Base-by-base conservation (phyloP, 768 basidiomycete species). In the Termitomyces sp. region DNA sequence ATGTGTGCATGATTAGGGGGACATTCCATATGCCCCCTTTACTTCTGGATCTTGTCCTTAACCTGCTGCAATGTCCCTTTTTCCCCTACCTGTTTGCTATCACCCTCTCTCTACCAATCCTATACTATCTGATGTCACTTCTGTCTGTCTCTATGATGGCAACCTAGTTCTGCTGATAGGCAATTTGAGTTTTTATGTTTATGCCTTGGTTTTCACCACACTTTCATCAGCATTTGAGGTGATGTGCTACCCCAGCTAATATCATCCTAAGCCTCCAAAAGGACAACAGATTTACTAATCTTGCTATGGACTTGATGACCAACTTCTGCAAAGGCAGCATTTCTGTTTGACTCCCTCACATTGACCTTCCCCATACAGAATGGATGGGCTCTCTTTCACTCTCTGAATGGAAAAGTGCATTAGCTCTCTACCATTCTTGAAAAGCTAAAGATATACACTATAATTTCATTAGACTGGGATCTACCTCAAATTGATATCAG, bases 391-490 rank as follows among this genome's bases (percentile, higher is more conserved):
- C 84, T 0, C 74, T 92, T 31, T 74, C 83, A 2, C 64, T 86
- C 5, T 61, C 73, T 36, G 88, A 91, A 72, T 83, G 85, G 79
- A 73, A 73, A 71, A 81, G 91, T 91, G 61, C 45, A 62, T 63
- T 3, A 14, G 47, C 17, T 67, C 31, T 40, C 36, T 48, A 15
- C 64, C 63, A 60, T 63, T 11, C 5, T 37, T n/a, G 12, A 29
- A 57, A 63, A 32, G 25, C 25, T 36, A 63, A 64, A 42, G 65
- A 73, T 60, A 25, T 25, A 25, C 25, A 25, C 25, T 25, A 25
- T 47, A 38, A n/a, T 3, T 10, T 45, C n/a, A 45, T 52, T 51
- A 95, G 93, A 86, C 68, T 95, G 92, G 91, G 80, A 92, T 64
- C 69, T 72, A 2, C 91, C 91, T 10, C 79, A 73, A 37, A 74